These are phyloP conservation scores for Solanum piurae DNA, from an alignment of 257 asterid genomes.

Conservation along the genomic window DNA sequence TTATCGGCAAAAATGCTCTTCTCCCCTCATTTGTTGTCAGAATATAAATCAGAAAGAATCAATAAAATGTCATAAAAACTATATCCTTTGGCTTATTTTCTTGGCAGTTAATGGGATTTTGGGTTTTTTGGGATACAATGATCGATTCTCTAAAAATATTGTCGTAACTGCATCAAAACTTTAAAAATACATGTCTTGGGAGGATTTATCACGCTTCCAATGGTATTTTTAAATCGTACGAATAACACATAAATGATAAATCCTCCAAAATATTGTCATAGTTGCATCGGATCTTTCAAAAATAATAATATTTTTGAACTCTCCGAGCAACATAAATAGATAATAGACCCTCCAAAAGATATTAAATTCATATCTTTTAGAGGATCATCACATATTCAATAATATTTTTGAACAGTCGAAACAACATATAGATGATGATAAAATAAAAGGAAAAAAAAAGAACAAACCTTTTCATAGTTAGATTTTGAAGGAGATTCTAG, in stretches of 20 bases:
- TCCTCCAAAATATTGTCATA: background rate
- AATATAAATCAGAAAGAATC: slow-evolving; percentile 35
- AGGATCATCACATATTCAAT: background rate
- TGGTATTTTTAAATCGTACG: background rate
- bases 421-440: background rate
- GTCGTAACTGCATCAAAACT: too few relatives aligned
- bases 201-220: background rate
- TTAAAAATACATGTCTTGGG: background rate
- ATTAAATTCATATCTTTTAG: background rate
- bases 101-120: slow-evolving; percentile 3
- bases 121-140: too few relatives aligned
- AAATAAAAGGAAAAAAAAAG: background rate
- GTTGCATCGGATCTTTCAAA: background rate
- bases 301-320: background rate
- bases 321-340: background rate
- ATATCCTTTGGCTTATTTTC: slow-evolving; percentile 13
- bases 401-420: background rate
- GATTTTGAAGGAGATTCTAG: slow-evolving; percentile 42
- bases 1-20: too few relatives aligned
- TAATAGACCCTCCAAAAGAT: background rate
- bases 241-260: background rate
- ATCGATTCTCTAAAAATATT: background rate
- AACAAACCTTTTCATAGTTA: slow-evolving; percentile 45
- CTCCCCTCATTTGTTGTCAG: slow-evolving; percentile 4
- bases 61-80: slow-evolving; percentile 16